These are phyloP conservation scores for Kingdonia uniflora DNA, from an alignment of 164 flowering plant genomes.

Conservation along the genomic window DNA sequence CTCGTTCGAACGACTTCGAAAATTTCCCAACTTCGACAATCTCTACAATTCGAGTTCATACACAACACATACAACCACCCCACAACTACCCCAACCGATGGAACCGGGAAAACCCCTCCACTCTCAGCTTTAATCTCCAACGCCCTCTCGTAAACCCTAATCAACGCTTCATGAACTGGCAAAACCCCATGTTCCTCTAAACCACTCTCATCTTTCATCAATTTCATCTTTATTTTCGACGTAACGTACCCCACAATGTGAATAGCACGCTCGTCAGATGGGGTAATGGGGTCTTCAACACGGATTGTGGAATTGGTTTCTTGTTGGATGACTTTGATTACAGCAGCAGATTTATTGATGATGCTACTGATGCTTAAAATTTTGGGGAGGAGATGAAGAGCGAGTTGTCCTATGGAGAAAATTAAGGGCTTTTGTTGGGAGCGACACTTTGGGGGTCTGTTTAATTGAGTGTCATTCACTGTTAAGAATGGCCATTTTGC, in stretches of 20 bases:
- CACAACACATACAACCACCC: too few species aligned
- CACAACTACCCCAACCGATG: slow-evolving; percentile 24
- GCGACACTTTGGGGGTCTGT: too few species aligned
- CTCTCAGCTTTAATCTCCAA: slow-evolving; percentile 54
- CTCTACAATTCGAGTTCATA: too few species aligned
- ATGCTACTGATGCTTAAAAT: slow-evolving; percentile 55
- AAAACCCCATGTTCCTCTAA: slow-evolving; percentile 12
- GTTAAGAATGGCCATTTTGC: too few species aligned
- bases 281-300: slow-evolving; percentile 36
- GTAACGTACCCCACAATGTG: slow-evolving; percentile 22
- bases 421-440: slow-evolving; percentile 13
- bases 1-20: too few species aligned
- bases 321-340: slow-evolving; percentile 51
- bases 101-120: slow-evolving; percentile 18
- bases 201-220: not conserved
- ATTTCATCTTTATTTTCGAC: slow-evolving; percentile 13
- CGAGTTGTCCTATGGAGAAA: slow-evolving; percentile 33
- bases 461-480: too few species aligned
- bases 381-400: slow-evolving; percentile 73
- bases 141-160: slow-evolving; percentile 64
- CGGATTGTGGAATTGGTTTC: slow-evolving; percentile 59
- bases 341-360: slow-evolving; percentile 66
- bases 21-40: too few species aligned
- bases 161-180: slow-evolving; percentile 54
- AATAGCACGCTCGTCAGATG: slow-evolving; percentile 45